These are phyloP conservation scores for Phytopythium oedochilum DNA, from an alignment of 352 stramenopile species.

Conservation along the genomic window DNA sequence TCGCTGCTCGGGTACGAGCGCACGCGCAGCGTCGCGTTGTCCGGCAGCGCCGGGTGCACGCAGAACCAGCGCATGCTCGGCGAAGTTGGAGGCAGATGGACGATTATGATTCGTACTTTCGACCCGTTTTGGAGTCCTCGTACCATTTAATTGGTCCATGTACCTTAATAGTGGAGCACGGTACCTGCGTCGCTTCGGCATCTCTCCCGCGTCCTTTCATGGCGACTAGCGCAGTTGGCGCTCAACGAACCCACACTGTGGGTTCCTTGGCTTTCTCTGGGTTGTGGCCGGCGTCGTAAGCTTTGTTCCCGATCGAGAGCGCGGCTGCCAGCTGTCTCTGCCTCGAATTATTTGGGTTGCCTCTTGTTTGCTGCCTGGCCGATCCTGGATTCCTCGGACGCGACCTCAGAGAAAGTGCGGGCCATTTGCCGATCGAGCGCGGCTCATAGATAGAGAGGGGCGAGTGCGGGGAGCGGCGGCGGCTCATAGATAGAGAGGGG, in stretches of 20 bases:
- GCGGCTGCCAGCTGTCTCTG: not conserved
- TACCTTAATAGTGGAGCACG: not conserved
- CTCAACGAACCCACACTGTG: not conserved
- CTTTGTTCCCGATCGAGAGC: not conserved
- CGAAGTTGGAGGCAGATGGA: too few relatives aligned
- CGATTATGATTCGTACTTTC: too few relatives aligned
- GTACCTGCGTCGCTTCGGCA: not conserved
- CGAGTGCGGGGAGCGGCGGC: too few relatives aligned
- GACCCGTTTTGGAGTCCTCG: too few relatives aligned
- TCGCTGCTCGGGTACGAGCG: constrained; percentile 44
- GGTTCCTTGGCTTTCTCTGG: too few relatives aligned
- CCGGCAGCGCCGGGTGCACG: constrained; percentile 46
- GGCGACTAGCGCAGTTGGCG: too few relatives aligned
- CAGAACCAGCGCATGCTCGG: constrained; percentile 85
- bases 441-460: not conserved
- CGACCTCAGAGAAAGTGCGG: not conserved
- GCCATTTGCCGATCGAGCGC: not conserved
- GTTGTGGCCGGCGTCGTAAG: too few relatives aligned
- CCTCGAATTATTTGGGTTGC: not conserved
- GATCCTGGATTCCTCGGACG: not conserved
- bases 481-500: not conserved
- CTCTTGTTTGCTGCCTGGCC: not conserved
- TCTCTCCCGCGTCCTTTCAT: constrained; percentile 4
- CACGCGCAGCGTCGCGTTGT: constrained; percentile 58
- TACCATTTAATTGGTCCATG: too few relatives aligned